phyloP scores from a whole-genome alignment of 805 yeast species.

The Saccharomycopsis fibuligera region DNA sequence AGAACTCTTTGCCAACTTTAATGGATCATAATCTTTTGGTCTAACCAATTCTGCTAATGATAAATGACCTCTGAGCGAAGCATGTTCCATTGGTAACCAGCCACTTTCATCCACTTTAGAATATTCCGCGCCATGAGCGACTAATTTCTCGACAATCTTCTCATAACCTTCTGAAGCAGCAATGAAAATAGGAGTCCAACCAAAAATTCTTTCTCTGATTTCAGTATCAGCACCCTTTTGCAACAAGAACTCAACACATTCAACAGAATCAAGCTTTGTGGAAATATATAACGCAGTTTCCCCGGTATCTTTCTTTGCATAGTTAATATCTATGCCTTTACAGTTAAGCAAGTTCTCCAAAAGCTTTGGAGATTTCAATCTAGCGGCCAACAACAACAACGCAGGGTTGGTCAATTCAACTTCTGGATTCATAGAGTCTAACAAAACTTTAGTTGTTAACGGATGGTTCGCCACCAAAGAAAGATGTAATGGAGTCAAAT shows the following conservation, averaged over 20 bases:
- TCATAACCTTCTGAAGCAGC: constrained; percentile 82
- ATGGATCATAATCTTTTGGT: constrained; percentile 39
- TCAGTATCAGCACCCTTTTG: constrained; percentile 64
- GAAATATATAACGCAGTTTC: constrained; percentile 87
- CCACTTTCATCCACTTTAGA: constrained; percentile 73
- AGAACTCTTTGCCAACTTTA: constrained; percentile 15
- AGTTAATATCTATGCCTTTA: constrained; percentile 60
- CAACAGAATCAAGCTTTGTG: constrained; percentile 50
- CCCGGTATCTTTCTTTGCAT: constrained; percentile 47
- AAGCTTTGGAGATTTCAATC: constrained; percentile 55
- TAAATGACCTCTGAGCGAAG: constrained; percentile 82
- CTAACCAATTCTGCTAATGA: constrained; percentile 56
- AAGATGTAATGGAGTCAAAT: constrained; percentile 73
- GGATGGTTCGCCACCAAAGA: constrained; percentile 83
- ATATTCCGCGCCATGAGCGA: constrained; percentile 46
- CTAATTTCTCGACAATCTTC: constrained; percentile 49
- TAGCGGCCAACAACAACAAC: constrained; percentile 51
- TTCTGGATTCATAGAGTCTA: constrained; percentile 37
- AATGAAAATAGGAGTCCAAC: constrained; percentile 90
- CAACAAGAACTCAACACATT: constrained; percentile 50
- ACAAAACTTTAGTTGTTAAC: constrained; percentile 54
- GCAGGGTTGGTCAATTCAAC: constrained; percentile 44
- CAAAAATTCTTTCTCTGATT: constrained; percentile 68
- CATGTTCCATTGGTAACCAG: constrained; percentile 98
- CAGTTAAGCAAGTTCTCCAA: constrained; percentile 46